phyloP scores from a whole-genome alignment of 2,329 filamentous ascomycete species.

The Apiospora sp. region DNA sequence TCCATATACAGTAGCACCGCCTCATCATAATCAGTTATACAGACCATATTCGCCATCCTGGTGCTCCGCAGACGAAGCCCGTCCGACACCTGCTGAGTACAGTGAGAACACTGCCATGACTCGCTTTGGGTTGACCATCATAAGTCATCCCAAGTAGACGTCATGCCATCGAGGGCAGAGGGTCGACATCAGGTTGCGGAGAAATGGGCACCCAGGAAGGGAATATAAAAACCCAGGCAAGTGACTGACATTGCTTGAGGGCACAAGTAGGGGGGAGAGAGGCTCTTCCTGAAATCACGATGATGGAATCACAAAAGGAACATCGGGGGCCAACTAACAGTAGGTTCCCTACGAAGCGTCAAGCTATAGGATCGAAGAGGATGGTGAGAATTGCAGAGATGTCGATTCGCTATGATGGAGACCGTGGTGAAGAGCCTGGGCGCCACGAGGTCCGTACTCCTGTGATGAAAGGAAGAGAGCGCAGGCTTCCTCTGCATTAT shows the following conservation, averaged over 20 bases:
- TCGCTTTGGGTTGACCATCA: constrained; percentile 11
- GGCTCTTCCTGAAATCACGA: background rate
- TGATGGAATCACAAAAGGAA: background rate
- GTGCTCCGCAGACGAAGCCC: background rate
- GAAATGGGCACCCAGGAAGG: background rate
- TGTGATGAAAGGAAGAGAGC: constrained; percentile 4
- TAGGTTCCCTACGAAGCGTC: background rate
- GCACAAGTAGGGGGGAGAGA: background rate
- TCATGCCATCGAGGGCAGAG: constrained; percentile 13
- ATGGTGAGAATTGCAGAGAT: background rate
- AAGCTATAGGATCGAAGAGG: constrained; percentile 17
- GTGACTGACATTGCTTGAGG: background rate
- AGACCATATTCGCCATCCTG: background rate
- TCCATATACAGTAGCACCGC: background rate
- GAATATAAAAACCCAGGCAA: background rate
- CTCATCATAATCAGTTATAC: background rate
- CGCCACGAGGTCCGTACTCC: background rate
- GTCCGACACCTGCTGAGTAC: constrained; percentile 7
- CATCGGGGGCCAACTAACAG: background rate
- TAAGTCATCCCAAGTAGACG: constrained; percentile 11
- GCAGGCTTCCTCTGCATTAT: constrained; percentile 9
- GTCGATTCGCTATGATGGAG: constrained; percentile 10
- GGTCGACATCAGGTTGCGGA: background rate
- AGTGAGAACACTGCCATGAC: constrained; percentile 22
- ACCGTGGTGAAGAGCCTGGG: background rate